Base-by-base conservation (phyloP, 2,329 filamentous ascomycete genomes). In the Chaetomiaceae sp. region DNA sequence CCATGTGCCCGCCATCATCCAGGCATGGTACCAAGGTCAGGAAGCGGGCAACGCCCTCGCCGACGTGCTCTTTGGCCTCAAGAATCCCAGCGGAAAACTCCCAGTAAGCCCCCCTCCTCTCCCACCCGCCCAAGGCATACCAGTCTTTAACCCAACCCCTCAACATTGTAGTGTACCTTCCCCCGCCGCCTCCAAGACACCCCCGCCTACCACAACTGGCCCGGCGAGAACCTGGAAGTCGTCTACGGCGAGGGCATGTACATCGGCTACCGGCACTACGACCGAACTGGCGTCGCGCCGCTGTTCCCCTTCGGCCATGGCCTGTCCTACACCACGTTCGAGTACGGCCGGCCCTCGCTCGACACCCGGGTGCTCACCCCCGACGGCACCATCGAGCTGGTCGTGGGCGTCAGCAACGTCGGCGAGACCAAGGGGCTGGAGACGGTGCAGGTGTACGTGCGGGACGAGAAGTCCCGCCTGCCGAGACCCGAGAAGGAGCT, bases 291-390 rank as follows among this genome's bases (percentile, higher is more conserved):
- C 23, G 76, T 84, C 45, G 69, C 75, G 5, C 82, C 84, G 0
- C 73, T 86, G 0, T 90, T 89, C 69, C 76, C 84, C 25, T 90
- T 90, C 59, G 87, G 87, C 10, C 85, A 88, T 65, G 86, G 87
- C 1, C 75, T 90, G 7, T 86, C 84, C 0, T 90, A 90, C 67
- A 89, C 86, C 0, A 78, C 71, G 0, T 90, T 90, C 65, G 74
- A 77, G 42, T 85, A 87, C 62, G 81, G 81, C 13, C 71, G 74
- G 1, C 76, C 82, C 0, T 75, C 75, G 3, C 73, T 85, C 48
- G 75, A 70, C 60, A 62, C 66, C 2, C 66, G 67, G 48, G 65
- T 71, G 1, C 65, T 79, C 51, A 60, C 68, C 33, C 61, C 73
- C 37, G 59, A 72, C 51, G 68, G 61, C 44, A 68, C 64, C 1